phyloP scores from a whole-genome alignment of 2,329 filamentous ascomycete genomes.

The Hymenoscyphus albidus region DNA sequence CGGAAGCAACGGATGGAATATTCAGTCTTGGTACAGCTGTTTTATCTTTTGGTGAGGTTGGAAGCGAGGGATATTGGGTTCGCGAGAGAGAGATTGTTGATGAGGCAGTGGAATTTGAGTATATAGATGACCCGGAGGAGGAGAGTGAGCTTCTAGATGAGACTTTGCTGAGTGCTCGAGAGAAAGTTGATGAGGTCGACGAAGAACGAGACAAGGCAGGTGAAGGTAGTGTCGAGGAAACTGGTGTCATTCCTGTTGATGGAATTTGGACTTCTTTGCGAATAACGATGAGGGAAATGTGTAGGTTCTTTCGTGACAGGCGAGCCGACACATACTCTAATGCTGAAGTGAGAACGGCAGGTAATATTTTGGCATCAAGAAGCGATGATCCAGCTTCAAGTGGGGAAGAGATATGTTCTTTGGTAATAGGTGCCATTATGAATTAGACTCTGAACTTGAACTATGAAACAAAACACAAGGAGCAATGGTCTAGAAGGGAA shows the following conservation, averaged over 20 bases:
- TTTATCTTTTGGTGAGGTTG: slow-evolving; percentile 25
- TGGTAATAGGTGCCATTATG: slow-evolving; percentile 36
- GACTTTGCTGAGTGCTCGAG: slow-evolving; percentile 5
- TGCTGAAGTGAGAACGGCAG: slow-evolving; percentile 49
- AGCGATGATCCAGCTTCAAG: slow-evolving; percentile 60
- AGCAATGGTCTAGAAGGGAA: not conserved
- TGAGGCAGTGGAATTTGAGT: slow-evolving; percentile 16
- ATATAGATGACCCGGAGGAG: slow-evolving; percentile 9
- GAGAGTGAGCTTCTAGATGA: slow-evolving; percentile 8
- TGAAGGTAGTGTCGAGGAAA: slow-evolving; percentile 15
- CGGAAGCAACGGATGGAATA: slow-evolving; percentile 23
- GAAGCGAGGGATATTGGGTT: slow-evolving; percentile 27
- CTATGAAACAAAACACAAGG: not conserved
- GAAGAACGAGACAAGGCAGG: slow-evolving; percentile 14
- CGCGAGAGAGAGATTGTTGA: slow-evolving; percentile 21
- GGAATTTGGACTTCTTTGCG: slow-evolving; percentile 54
- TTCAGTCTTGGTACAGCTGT: slow-evolving; percentile 14
- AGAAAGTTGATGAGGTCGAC: slow-evolving; percentile 13
- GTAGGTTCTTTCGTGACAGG: slow-evolving; percentile 51
- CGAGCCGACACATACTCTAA: slow-evolving; percentile 56
- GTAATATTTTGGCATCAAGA: slow-evolving; percentile 55
- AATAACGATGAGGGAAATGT: slow-evolving; percentile 56
- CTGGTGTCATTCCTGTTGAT: slow-evolving; percentile 15
- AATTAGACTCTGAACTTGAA: slow-evolving; percentile 4
- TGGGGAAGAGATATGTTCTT: slow-evolving; percentile 57